Base-by-base conservation (phyloP, 169 alveolate species). In the Plasmodium malariae region DNA sequence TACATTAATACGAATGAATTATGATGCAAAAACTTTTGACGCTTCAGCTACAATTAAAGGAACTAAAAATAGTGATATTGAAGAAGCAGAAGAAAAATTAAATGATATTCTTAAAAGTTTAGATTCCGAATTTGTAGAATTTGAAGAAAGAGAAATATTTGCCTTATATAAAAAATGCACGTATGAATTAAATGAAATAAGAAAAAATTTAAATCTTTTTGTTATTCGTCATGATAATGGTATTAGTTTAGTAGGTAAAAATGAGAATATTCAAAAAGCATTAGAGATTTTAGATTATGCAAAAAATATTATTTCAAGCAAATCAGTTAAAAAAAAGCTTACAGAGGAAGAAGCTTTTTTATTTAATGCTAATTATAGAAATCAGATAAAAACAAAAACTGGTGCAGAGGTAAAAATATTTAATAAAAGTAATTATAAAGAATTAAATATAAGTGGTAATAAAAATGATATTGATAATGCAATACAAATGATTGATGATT, bases 351-450 rank as follows among this genome's bases (percentile, higher is more conserved):
- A 80, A 49, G 78, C 90, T 0, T 80, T 49, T 19, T 45, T 80
- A 11, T 80, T 80, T 70, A 80, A 80, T 40, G 78, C 90, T 12
- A 80, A 80, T 55, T 80, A 48, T 24, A 63, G 90, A 34, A 68
- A 48, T 21, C 67, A 80, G 3, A 80, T 80, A 2, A 80, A 80
- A 28, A 30, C 74, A 65, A 48, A 80, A 49, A 80, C 90, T 2
- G 90, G 90, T 2, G 90, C 90, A 4, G 90, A 80, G 11, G 90
- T 80, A 30, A 80, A 80, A 67, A 80, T 80, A 65, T 80, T 65
- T 28, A 80, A 80, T 30, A 80, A 80, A 65, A 19, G 43, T 17
- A 67, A 80, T 45, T 68, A 80, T 36, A 80, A 80, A 49, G 90
- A 80, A 80, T 65, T 80, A 80, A 80, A 80, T 40, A 80, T 80